Evolutionary conservation across 345 rosid genomes (phyloP), one percentile per base, ranked within the genome.

Genomic region (Salix purpurea): DNA sequence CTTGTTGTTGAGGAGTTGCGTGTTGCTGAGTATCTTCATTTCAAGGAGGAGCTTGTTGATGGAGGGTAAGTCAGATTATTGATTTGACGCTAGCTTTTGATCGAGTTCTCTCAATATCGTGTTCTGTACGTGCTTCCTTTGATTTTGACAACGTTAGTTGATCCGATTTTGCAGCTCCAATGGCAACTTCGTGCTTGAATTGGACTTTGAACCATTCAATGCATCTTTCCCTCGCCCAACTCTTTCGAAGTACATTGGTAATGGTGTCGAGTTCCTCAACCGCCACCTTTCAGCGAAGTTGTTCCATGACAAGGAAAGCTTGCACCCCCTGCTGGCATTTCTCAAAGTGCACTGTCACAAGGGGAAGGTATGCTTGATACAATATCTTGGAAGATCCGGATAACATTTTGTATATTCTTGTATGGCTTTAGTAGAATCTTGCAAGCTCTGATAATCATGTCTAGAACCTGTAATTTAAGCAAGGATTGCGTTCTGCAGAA

Each of bases 11-110:
- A 96, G 85, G 98, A 93, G 86, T 83, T 96, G 78, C 76, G 40
- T 16, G 93, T 88, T 56, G 79, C 97, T 14, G 94, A 96, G 87
- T 96, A 86, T 70, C 98, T 96, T 48, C 95, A 84, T 65, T 92
- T 93, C 86, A 96, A 96, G 86, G 99, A 96, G 83, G 99, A 93
- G 65, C 98, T 96, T 73, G 99, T 96, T 40, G 89, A 93, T 85
- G 97, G 98, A 85, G 84, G 82, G 99, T 95, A 88, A 70, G 37
- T 19, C 30, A 24, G 21, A n/a, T 5, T 14, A 62, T 32, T 14
- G 26, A 39, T 71, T 60, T 15, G 40, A 26, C 2, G 12, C 4
- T 65, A 34, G 23, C 23, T 58, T 56, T 58, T 23, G 9, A n/a
- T 58, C 3, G 24, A 23, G 14, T 58, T 58, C 28, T 58, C 62